Percentiles rank a stretch among this genome's conserved stretches.
Evolutionary conservation across 176 grass and related monocot species (phyloP).

Genomic region (Poa annua): DNA sequence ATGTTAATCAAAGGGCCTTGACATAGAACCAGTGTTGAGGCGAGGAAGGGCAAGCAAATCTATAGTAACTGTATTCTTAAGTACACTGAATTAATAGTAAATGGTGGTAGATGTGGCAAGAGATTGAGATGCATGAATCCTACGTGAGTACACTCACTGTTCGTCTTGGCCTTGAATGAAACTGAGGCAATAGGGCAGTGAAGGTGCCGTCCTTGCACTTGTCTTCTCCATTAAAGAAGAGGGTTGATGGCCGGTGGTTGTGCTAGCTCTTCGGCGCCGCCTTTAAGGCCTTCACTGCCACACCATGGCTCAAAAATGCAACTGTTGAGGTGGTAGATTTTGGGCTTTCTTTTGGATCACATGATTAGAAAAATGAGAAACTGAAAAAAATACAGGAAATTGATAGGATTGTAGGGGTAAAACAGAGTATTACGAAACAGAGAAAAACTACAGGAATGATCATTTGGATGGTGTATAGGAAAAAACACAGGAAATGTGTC

Average conservation of each 20-base stretch:
- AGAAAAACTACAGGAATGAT: no score
- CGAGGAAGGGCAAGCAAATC: slow-evolving; percentile 24
- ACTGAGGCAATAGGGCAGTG: slow-evolving; percentile 48
- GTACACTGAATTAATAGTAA: slow-evolving; percentile 28
- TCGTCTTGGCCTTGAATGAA: slow-evolving; percentile 48
- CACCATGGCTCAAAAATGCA: background rate
- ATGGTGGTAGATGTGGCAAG: slow-evolving; percentile 36
- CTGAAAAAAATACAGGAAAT: no score
- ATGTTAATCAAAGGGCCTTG: slow-evolving; percentile 33
- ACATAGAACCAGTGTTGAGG: slow-evolving; percentile 22
- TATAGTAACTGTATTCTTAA: slow-evolving; percentile 38
- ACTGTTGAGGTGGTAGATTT: no score
- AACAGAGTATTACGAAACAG: no score
- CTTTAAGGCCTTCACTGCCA: slow-evolving; percentile 53
- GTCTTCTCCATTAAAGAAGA: slow-evolving; percentile 56
- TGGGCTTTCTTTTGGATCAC: no score
- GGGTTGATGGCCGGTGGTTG: slow-evolving; percentile 13
- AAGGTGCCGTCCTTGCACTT: slow-evolving; percentile 42
- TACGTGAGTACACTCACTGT: slow-evolving; percentile 29
- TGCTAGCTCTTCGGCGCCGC: slow-evolving; percentile 29
- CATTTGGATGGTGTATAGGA: no score
- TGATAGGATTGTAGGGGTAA: no score
- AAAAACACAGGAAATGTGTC: no score
- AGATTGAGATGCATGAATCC: slow-evolving; percentile 26
- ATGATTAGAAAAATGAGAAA: no score